phyloP scores from a whole-genome alignment of 2,329 filamentous ascomycete genomes.

The Seiridium unicorne region DNA sequence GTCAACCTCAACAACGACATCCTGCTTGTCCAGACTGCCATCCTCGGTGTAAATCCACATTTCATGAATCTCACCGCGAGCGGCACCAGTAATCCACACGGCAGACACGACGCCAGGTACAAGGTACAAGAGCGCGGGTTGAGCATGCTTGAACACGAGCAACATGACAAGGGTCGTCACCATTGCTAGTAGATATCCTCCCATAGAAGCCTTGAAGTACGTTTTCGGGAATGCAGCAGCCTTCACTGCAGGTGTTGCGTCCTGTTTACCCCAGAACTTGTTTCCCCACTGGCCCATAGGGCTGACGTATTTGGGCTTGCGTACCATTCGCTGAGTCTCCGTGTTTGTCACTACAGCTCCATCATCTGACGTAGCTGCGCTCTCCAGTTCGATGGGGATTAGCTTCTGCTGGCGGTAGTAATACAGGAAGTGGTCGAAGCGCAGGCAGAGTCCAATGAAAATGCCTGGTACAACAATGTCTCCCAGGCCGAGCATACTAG shows the following conservation, averaged over 20 bases:
- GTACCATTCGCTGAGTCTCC: conserved; percentile 39
- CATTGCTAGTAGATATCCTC: conserved; percentile 79
- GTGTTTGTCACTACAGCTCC: conserved; percentile 30
- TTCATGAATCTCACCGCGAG: conserved; percentile 67
- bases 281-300: conserved; percentile 80
- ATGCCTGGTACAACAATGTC: conserved; percentile 93
- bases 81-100: conserved; percentile 71
- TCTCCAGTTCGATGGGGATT: conserved; percentile 34
- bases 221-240: conserved; percentile 69
- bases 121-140: conserved; percentile 88
- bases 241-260: conserved; percentile 31
- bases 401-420: conserved; percentile 68
- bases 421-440: conserved; percentile 87
- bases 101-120: conserved; percentile 80
- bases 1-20: conserved; percentile 56
- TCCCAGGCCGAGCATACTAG: conserved; percentile 86
- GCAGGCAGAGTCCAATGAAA: conserved; percentile 80
- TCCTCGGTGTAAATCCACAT: conserved; percentile 86
- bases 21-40: conserved; percentile 52
- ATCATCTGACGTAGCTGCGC: conserved; percentile 27
- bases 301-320: conserved; percentile 53
- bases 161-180: conserved; percentile 73
- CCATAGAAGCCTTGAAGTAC: conserved; percentile 77
- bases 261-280: conserved; percentile 66
- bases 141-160: conserved; percentile 74